Conservation (phyloP, 768 basidiomycete species). For the Tulasnella sp. region DNA sequence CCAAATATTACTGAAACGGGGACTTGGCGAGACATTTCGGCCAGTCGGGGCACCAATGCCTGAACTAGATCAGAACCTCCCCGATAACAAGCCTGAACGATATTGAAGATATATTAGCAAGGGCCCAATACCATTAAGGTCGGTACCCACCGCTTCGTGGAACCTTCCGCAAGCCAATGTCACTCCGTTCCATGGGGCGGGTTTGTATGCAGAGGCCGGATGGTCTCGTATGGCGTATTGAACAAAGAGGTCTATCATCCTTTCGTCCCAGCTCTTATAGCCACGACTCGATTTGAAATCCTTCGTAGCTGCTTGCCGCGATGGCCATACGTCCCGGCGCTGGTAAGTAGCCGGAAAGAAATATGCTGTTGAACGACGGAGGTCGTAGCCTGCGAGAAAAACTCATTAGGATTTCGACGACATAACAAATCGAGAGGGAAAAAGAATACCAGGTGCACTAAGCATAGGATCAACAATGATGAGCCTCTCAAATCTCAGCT, state of each 20-base stretch:
- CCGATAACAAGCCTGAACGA: slow-evolving; percentile 22
- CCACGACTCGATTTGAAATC: slow-evolving; percentile 16
- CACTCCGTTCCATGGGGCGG: slow-evolving; percentile 19
- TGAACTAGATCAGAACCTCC: not conserved
- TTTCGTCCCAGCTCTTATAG: slow-evolving; percentile 20
- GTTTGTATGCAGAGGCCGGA: slow-evolving; percentile 1
- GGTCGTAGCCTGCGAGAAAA: not conserved
- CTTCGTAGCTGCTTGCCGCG: slow-evolving; percentile 12
- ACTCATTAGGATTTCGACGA: not conserved
- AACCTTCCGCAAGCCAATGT: slow-evolving; percentile 9
- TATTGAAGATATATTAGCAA: no score
- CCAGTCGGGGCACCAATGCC: not conserved
- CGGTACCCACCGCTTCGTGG: slow-evolving; percentile 18
- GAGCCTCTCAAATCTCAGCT: not conserved
- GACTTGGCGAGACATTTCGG: slow-evolving; percentile 1
- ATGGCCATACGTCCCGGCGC: slow-evolving; percentile 25
- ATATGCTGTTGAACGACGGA: not conserved
- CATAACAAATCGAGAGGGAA: not conserved
- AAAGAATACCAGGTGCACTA: not conserved
- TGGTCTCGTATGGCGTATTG: slow-evolving; percentile 14
- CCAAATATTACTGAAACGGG: slow-evolving; percentile 7
- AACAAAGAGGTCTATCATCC: slow-evolving; percentile 20
- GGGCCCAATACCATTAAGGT: not conserved
- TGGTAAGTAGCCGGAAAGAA: slow-evolving; percentile 6
- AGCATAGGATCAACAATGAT: slow-evolving; percentile 23